Percentiles rank a stretch among this genome's conserved stretches.
Conservation (phyloP, 768 basidiomycete genomes). For the Kwoniella mangroviensis region DNA sequence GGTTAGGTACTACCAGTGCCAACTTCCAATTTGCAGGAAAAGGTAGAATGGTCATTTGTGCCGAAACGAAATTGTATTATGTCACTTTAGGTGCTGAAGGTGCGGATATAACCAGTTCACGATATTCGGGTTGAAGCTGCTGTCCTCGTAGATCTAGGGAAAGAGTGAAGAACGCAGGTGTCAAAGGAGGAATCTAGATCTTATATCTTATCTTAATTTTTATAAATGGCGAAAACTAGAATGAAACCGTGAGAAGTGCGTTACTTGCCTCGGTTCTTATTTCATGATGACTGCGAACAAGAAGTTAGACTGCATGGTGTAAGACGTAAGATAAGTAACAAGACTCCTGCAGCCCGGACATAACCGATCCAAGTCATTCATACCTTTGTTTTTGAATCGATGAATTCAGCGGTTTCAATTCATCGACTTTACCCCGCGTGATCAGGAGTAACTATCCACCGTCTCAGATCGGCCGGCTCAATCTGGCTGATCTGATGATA, state of each 20-base stretch:
- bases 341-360: neutral
- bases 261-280: neutral
- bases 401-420: neutral
- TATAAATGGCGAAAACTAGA: neutral
- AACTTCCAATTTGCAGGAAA: constrained; percentile 55
- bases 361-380: neutral
- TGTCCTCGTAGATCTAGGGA: neutral
- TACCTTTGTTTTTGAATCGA: neutral
- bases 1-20: constrained; percentile 38
- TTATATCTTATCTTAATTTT: neutral
- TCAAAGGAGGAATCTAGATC: neutral
- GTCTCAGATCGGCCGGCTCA: constrained; percentile 10
- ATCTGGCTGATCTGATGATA: neutral
- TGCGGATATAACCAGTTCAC: constrained; percentile 36
- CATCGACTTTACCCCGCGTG: constrained; percentile 12
- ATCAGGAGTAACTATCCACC: neutral
- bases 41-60: constrained; percentile 51
- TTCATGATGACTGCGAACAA: neutral
- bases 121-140: constrained; percentile 14
- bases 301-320: neutral
- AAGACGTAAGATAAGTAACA: too few species aligned
- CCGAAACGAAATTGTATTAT: constrained; percentile 49
- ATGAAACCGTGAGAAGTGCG: neutral
- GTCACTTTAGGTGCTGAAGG: constrained; percentile 40
- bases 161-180: too few species aligned